Conservation (phyloP, 345 rosid species). For the Sapria himalayana region DNA sequence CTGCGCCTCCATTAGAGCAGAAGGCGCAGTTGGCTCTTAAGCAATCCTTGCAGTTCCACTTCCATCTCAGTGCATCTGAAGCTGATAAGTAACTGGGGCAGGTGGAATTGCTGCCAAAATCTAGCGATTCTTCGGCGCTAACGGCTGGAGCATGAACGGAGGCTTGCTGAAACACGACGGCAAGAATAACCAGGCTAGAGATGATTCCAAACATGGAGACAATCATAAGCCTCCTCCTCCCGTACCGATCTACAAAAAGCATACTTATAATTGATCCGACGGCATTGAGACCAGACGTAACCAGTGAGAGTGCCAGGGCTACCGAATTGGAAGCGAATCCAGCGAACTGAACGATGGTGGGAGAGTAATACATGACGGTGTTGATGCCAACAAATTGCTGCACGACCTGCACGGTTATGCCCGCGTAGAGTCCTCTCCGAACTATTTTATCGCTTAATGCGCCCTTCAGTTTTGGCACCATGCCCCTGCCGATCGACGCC, state of each 20-base stretch:
- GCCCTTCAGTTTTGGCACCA: slow-evolving; percentile 35
- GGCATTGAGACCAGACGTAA: slow-evolving; percentile 71
- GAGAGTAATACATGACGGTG: slow-evolving; percentile 79
- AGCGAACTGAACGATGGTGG: slow-evolving; percentile 68
- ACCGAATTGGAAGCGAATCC: slow-evolving; percentile 71
- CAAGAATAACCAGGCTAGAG: slow-evolving; percentile 24
- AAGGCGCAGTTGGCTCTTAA: slow-evolving; percentile 34
- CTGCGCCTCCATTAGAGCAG: slow-evolving; percentile 24
- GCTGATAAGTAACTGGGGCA: slow-evolving; percentile 22
- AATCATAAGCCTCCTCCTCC: slow-evolving; percentile 64
- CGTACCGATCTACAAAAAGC: slow-evolving; percentile 53
- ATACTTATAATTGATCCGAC: slow-evolving; percentile 59
- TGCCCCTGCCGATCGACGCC: slow-evolving; percentile 20
- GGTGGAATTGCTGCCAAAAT: slow-evolving; percentile 38
- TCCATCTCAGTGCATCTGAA: slow-evolving; percentile 19
- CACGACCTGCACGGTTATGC: slow-evolving; percentile 68
- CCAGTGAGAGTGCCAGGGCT: slow-evolving; percentile 60
- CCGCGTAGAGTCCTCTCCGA: slow-evolving; percentile 62
- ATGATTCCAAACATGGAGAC: slow-evolving; percentile 61
- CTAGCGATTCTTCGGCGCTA: slow-evolving; percentile 11
- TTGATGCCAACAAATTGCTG: slow-evolving; percentile 86
- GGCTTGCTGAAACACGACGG: slow-evolving; percentile 36
- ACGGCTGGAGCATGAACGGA: slow-evolving; percentile 31
- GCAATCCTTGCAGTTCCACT: slow-evolving; percentile 60
- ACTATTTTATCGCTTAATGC: slow-evolving; percentile 27